Evolutionary conservation across 2,329 filamentous ascomycete species (phyloP).

Genomic region (Xylaria sp.): DNA sequence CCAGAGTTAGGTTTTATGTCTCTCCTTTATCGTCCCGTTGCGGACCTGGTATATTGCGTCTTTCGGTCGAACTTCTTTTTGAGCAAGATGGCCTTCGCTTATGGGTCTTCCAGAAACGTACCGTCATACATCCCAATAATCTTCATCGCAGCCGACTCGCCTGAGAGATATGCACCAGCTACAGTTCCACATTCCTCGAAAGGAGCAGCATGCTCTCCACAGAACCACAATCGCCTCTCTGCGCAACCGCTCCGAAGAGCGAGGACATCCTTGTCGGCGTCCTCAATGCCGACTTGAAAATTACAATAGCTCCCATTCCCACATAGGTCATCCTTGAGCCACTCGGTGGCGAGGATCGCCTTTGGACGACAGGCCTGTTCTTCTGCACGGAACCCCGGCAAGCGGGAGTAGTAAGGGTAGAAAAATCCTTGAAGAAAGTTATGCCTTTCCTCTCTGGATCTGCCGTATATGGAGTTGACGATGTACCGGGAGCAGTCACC

Average conservation of each 20-base stretch:
- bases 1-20: too few relatives aligned
- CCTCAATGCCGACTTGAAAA: background rate
- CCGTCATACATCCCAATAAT: constrained; percentile 26
- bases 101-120: background rate
- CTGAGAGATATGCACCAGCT: constrained; percentile 33
- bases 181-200: background rate
- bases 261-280: background rate
- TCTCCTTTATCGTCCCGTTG: background rate
- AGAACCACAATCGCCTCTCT: background rate
- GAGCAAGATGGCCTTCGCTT: background rate
- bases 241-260: background rate
- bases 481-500: background rate
- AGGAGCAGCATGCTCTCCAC: background rate
- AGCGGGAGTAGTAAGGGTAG: background rate
- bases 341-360: background rate
- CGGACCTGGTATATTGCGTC: background rate
- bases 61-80: background rate
- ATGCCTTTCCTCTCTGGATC: background rate
- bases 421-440: background rate
- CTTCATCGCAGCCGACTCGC: constrained; percentile 33
- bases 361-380: background rate
- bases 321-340: background rate
- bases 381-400: background rate
- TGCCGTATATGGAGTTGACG: background rate
- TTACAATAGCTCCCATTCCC: background rate